These are phyloP conservation scores for Geranium brycei DNA, from an alignment of 345 rosid genomes.

Conservation along the genomic window DNA sequence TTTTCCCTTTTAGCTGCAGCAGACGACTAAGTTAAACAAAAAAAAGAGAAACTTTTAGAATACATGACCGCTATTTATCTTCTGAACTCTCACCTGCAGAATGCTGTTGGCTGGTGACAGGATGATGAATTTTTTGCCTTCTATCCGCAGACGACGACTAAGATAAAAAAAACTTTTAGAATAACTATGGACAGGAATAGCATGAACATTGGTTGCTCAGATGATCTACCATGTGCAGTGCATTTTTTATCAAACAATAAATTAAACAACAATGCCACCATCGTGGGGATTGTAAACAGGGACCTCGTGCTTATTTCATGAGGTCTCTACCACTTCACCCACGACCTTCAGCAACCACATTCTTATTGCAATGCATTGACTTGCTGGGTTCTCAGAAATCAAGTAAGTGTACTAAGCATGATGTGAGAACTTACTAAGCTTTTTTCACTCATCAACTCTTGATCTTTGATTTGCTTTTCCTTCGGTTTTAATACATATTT, in stretches of 20 bases:
- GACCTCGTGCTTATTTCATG: no score
- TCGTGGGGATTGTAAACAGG: no score
- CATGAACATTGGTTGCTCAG: background rate
- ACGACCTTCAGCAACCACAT: no score
- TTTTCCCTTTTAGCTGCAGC: slow-evolving; percentile 13
- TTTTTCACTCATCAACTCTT: background rate
- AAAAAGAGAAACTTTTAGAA: background rate
- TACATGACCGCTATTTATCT: background rate
- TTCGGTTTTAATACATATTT: slow-evolving; percentile 11
- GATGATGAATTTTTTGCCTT: slow-evolving; percentile 11
- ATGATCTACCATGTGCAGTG: no score
- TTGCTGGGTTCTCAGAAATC: no score
- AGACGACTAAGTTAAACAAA: slow-evolving; percentile 9
- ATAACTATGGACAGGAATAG: no score
- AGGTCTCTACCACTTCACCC: no score
- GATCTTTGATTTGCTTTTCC: slow-evolving; percentile 1
- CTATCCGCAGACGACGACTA: slow-evolving; percentile 12
- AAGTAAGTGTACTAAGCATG: background rate
- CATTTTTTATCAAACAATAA: no score
- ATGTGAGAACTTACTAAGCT: slow-evolving; percentile 8
- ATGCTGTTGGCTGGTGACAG: slow-evolving; percentile 4
- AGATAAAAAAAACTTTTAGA: slow-evolving; percentile 1
- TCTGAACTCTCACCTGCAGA: slow-evolving; percentile 12
- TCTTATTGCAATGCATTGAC: no score
- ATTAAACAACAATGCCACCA: no score